Percentiles rank a stretch among this genome's conserved stretches.
Conservation (phyloP, 2,329 filamentous ascomycete genomes). For the Aulographum hederae region DNA sequence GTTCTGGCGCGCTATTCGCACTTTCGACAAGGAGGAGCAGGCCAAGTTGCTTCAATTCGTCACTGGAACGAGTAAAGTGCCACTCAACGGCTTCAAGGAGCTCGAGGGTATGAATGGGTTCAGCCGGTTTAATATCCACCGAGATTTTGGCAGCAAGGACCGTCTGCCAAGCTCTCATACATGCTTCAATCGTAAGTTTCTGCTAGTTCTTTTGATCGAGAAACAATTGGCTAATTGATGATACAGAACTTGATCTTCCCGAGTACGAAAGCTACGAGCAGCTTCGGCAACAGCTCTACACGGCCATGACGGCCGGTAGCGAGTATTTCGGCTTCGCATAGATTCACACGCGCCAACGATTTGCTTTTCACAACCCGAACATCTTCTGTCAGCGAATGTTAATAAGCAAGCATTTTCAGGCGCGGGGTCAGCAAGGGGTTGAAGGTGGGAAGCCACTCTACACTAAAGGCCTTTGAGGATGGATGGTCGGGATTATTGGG, state of each 20-base stretch:
- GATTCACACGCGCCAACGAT: constrained; percentile 8
- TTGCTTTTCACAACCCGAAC: not conserved
- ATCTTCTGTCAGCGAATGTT: too few relatives aligned
- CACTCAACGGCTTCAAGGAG: constrained; percentile 96
- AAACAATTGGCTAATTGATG: too few relatives aligned
- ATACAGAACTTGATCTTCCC: constrained; percentile 79
- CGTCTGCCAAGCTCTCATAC: constrained; percentile 92
- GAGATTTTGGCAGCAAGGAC: constrained; percentile 92
- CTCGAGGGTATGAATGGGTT: constrained; percentile 98
- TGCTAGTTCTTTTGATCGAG: not conserved
- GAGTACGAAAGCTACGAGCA: constrained; percentile 95
- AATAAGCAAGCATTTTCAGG: too few relatives aligned
- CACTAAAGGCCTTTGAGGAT: too few relatives aligned
- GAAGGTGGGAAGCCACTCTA: too few relatives aligned
- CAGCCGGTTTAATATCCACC: constrained; percentile 96
- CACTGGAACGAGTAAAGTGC: constrained; percentile 94
- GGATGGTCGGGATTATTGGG: too few relatives aligned
- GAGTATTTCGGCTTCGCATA: constrained; percentile 97
- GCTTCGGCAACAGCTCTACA: constrained; percentile 73
- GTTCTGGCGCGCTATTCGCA: constrained; percentile 97
- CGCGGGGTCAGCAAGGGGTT: too few relatives aligned
- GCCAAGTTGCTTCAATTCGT: constrained; percentile 96
- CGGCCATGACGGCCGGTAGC: constrained; percentile 92
- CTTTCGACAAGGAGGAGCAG: constrained; percentile 96
- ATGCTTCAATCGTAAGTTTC: constrained; percentile 89